Evolutionary conservation across 345 rosid species (phyloP).

Genomic region (Luvunga scandens): DNA sequence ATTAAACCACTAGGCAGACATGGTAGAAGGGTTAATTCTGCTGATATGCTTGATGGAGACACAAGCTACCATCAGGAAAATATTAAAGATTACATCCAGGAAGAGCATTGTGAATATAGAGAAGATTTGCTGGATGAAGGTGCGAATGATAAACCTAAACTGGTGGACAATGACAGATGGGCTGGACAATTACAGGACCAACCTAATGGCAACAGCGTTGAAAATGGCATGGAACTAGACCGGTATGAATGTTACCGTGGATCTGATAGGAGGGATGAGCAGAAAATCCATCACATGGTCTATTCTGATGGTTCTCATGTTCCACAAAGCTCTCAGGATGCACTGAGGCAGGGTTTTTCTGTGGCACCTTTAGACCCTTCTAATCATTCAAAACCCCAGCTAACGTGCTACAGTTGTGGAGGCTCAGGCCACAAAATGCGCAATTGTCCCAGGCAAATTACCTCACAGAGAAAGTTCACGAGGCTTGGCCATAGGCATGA

Average conservation of each 20-base stretch:
- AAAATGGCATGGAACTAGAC: slow-evolving; percentile 26
- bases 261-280: slow-evolving; percentile 14
- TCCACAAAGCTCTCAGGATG: slow-evolving; percentile 17
- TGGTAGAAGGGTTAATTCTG: slow-evolving; percentile 20
- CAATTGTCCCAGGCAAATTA: slow-evolving; percentile 29
- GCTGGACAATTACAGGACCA: slow-evolving; percentile 25
- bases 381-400: slow-evolving; percentile 13
- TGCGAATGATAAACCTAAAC: slow-evolving; percentile 16
- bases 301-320: slow-evolving; percentile 24
- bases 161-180: slow-evolving; percentile 40
- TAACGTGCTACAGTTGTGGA: slow-evolving; percentile 37
- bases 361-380: slow-evolving; percentile 19
- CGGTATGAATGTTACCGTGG: slow-evolving; percentile 26
- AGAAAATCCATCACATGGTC: slow-evolving; percentile 13
- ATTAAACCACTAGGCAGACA: slow-evolving; percentile 14
- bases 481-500: slow-evolving; percentile 15
- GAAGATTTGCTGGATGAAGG: slow-evolving; percentile 26
- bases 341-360: background rate
- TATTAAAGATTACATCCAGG: slow-evolving; percentile 7
- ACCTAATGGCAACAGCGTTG: slow-evolving; percentile 20
- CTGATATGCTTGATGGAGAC: slow-evolving; percentile 20
- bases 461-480: slow-evolving; percentile 17
- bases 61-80: background rate
- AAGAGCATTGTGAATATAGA: slow-evolving; percentile 23
- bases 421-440: slow-evolving; percentile 35